Base-by-base conservation (phyloP, 139 green algal species). In the Chlamydomonas asymmetrica region DNA sequence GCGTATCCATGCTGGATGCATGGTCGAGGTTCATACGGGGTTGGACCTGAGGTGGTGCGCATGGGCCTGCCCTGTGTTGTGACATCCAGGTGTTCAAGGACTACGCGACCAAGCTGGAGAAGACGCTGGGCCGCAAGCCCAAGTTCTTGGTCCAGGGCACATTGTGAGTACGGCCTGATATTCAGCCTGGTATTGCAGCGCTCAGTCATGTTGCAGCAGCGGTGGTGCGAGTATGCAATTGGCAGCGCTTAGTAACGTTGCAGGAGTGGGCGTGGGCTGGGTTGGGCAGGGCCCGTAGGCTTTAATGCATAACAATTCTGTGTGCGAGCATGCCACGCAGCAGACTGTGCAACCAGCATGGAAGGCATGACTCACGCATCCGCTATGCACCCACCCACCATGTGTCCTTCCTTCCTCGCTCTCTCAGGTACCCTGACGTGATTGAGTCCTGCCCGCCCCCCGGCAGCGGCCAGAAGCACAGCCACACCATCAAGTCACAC, bases 401-500 rank as follows among this genome's bases (percentile, higher is more conserved):
- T 20, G 16, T 31, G 34, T 29, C 34, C 60, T 29, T n/a, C 32
- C 60, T 23, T 31, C 10, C 37, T 9, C 25, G 0, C 32, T 48
- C 2, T 10, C 37, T 20, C 70, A 83, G 68, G 32, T 99, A 99
- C 80, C 96, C 96, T 1, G 96, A 99, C 73, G 96, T 99, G 3
- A 99, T 99, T 49, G 96, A 99, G 89, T 97, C 91, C 5, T 98
- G 93, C 81, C 96, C 96, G 27, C 96, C 96, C 2, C 96, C 96
- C 20, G 96, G 96, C 72, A 93, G 79, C 49, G 91, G 85, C 62
- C 79, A 97, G 90, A 98, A 98, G 89, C 94, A 99, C 91, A 94
- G 84, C 73, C 96, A 99, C 91, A 99, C 91, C 54, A 99, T 99
- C 90, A 99, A 99, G 90, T 94, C 84, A 69, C 96, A 99, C 82